Evolutionary conservation across 2,329 filamentous ascomycete genomes (phyloP), one percentile per base, ranked within the genome.

Genomic region (Penicillium sp.): DNA sequence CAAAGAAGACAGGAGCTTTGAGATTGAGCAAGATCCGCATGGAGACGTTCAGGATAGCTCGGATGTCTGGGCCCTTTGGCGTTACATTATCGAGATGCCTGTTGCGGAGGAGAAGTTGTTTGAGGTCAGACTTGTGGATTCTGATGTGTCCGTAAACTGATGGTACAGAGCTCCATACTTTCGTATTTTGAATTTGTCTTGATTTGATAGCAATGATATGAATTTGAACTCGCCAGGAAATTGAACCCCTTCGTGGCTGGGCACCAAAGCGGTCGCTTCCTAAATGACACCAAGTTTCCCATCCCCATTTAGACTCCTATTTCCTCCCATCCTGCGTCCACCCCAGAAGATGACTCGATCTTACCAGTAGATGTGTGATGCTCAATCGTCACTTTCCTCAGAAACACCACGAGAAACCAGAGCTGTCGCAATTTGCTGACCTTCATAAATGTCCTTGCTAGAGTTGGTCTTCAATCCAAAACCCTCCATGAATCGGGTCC

Each of bases 1-100:
- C 4, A 8, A 32, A 10, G n/a, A 29, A 5, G 8, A 8, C 4
- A 40, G 46, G 21, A 40, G 29, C 2, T 50, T 53, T 29, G 51
- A 53, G 18, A 50, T 53, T 13, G 51, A 53, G 14, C 46, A 53
- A 11, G 39, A 40, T 3, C 14, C n/a, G 10, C 14, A 3, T 4
- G 14, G 39, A n/a, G 4, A 4, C n/a, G 31, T 5, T 21, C n/a
- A 41, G 22, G 45, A 36, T 34, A 6, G n/a, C 3, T 46, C 31
- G 32, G 51, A 53, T 53, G 38, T 53, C 1, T 53, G 51, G 51
- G 43, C 51, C 1, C 41, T 53, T 1, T 53, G 51, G 51, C 32
- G 45, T 21, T 32, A 32, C 9, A 18, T 53, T 32, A 14, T 50
- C 9, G 51, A 49, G 34, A 22, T 41, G 8, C 51, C 51, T 16